Percentiles rank a stretch among this genome's conserved stretches.
Evolutionary conservation across 192 early-diverging fungal species (phyloP).

Genomic region (Entomortierella chlamydospora): DNA sequence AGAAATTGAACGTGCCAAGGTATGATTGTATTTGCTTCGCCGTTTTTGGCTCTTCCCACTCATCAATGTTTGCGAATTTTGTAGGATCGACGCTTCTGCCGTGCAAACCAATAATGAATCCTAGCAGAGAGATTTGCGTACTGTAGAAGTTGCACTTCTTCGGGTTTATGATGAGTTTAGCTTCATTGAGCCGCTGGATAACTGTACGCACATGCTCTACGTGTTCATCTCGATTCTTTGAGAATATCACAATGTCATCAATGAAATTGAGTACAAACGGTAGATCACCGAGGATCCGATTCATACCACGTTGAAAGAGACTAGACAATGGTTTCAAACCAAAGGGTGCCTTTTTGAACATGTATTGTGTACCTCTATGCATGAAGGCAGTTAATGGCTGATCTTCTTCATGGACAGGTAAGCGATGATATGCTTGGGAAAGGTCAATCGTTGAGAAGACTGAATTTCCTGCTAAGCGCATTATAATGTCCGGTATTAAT

Average conservation of each 20-base stretch:
- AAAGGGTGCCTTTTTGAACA: slow-evolving; percentile 34
- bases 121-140: too few species aligned
- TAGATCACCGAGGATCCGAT: slow-evolving; percentile 16
- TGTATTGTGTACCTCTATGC: slow-evolving; percentile 19
- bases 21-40: too few species aligned
- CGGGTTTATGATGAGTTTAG: too few species aligned
- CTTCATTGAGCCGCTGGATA: too few species aligned
- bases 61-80: too few species aligned
- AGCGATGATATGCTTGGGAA: not conserved
- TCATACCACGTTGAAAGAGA: slow-evolving; percentile 6
- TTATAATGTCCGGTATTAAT: slow-evolving; percentile 17
- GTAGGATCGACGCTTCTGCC: too few species aligned
- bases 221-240: not conserved
- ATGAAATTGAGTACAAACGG: slow-evolving; percentile 17
- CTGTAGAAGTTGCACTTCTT: too few species aligned
- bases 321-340: slow-evolving; percentile 35
- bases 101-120: too few species aligned
- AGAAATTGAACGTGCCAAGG: too few species aligned
- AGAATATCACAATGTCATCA: slow-evolving; percentile 26
- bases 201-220: too few species aligned
- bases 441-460: slow-evolving; percentile 24
- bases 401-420: slow-evolving; percentile 9
- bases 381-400: slow-evolving; percentile 30
- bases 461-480: not conserved
- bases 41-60: too few species aligned